Conservation (phyloP, 192 early-diverging fungal genomes). For the Radiomyces spectabilis region DNA sequence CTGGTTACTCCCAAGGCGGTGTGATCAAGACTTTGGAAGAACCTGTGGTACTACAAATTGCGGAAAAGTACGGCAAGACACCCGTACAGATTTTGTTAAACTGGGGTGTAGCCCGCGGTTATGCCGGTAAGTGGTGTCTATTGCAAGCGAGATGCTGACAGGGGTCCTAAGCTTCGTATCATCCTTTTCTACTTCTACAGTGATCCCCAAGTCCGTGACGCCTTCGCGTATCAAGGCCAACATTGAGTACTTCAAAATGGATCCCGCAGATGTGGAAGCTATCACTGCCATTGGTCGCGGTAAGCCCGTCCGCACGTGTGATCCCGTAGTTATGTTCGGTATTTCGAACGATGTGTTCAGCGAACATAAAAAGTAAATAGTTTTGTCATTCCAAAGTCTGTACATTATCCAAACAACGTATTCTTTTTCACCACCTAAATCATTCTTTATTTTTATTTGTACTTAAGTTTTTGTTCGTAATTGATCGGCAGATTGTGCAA, state of each 20-base stretch:
- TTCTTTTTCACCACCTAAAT: no score
- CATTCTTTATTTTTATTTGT: no score
- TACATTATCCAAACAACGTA: no score
- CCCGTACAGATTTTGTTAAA: slow-evolving; percentile 47
- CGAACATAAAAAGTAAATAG: background rate
- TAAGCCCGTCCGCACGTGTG: slow-evolving; percentile 3
- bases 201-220: slow-evolving; percentile 62
- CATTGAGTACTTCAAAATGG: slow-evolving; percentile 34
- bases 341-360: background rate
- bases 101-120: slow-evolving; percentile 46
- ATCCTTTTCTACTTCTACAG: slow-evolving; percentile 7
- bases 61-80: slow-evolving; percentile 35
- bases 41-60: slow-evolving; percentile 25
- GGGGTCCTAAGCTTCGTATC: background rate
- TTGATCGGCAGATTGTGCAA: no score
- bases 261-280: slow-evolving; percentile 11
- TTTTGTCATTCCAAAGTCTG: no score
- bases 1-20: slow-evolving; percentile 6
- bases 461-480: no score
- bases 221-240: slow-evolving; percentile 47
- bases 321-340: background rate
- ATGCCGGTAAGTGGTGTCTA: slow-evolving; percentile 27
- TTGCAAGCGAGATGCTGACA: no score
- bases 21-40: slow-evolving; percentile 8
- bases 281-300: slow-evolving; percentile 13